Percentiles rank a stretch among this genome's conserved stretches.
Evolutionary conservation across 2,329 filamentous ascomycete genomes (phyloP).

Genomic region (Epichloe baconii): DNA sequence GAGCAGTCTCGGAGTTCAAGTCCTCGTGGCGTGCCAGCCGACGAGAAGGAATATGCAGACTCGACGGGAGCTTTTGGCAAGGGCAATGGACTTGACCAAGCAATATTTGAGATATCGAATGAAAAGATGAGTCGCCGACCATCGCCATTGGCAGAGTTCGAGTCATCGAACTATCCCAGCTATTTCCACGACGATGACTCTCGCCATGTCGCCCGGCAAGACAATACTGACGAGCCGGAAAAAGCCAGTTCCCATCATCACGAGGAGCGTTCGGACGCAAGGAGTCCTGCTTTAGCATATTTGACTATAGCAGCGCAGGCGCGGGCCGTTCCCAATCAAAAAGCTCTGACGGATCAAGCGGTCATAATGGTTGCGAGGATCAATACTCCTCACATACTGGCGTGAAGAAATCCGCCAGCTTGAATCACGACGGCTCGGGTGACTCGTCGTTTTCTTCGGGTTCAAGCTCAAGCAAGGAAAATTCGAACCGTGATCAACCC

Average conservation of each 20-base stretch:
- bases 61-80: neutral
- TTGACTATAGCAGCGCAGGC: neutral
- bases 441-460: neutral
- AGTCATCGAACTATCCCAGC: neutral
- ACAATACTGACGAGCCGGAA: neutral
- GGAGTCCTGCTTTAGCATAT: neutral
- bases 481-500: neutral
- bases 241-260: neutral
- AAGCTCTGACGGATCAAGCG: neutral
- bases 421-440: neutral
- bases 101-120: neutral
- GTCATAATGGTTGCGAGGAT: no score
- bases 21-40: neutral
- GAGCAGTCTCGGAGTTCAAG: neutral
- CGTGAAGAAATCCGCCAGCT: neutral
- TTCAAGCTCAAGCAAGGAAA: neutral
- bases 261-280: conserved; percentile 3
- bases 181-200: neutral
- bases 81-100: neutral
- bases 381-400: neutral
- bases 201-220: neutral
- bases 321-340: neutral
- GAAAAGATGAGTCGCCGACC: neutral
- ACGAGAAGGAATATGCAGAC: neutral
- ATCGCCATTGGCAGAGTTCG: conserved; percentile 1